Evolutionary conservation across 164 flowering plant species (phyloP).

Genomic region (Umbilicus rupestris): DNA sequence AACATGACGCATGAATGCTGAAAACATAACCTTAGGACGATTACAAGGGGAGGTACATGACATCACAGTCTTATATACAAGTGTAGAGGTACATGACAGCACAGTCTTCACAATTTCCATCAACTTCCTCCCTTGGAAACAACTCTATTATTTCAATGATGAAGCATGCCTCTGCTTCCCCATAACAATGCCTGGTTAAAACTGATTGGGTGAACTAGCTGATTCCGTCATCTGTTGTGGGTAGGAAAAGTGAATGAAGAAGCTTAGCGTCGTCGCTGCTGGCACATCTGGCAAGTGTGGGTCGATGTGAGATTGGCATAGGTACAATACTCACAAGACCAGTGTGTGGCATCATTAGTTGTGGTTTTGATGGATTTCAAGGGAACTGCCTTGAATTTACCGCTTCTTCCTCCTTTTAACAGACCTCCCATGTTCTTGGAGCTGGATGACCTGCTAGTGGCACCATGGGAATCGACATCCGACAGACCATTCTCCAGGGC

Average conservation of each 20-base stretch:
- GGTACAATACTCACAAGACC: conserved; percentile 84
- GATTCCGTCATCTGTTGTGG: too few relatives aligned
- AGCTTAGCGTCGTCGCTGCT: conserved; percentile 18
- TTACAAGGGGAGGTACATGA: too few relatives aligned
- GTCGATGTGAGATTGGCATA: conserved; percentile 45
- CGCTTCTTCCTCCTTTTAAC: conserved; percentile 32
- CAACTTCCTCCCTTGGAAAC: too few relatives aligned
- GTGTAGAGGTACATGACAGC: too few relatives aligned
- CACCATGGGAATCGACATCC: conserved; percentile 69
- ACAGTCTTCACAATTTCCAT: too few relatives aligned
- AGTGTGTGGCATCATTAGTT: conserved; percentile 37
- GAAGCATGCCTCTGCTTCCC: conserved; percentile 6
- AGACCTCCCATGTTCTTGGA: conserved; percentile 38
- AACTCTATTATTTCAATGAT: too few relatives aligned
- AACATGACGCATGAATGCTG: too few relatives aligned
- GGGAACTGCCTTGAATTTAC: neutral
- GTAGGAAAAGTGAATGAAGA: neutral
- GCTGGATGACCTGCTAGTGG: conserved; percentile 40
- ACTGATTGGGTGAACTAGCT: neutral
- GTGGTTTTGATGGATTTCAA: neutral
- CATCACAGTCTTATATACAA: too few relatives aligned
- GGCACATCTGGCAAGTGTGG: conserved; percentile 55
- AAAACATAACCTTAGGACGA: too few relatives aligned
- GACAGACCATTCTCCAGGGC: conserved; percentile 43
- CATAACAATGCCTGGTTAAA: neutral